phyloP scores from a whole-genome alignment of 2,329 filamentous ascomycete genomes.

The Exophiala bonariae region DNA sequence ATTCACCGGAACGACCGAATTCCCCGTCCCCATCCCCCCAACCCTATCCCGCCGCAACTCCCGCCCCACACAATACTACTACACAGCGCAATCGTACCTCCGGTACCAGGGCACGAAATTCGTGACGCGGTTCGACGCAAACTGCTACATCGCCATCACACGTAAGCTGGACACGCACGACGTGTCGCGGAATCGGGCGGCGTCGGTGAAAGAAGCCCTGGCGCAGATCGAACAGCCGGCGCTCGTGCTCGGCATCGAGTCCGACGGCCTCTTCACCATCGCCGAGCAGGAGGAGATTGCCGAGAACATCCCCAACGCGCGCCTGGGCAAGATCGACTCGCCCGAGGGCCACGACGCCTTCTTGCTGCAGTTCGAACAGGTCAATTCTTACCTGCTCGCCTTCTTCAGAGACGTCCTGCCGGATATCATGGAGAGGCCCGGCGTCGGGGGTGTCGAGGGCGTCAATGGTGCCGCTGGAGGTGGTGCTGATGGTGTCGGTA shows the following conservation, averaged over 20 bases:
- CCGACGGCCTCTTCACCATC: conserved; percentile 94
- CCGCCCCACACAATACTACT: conserved; percentile 69
- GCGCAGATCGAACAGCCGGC: conserved; percentile 83
- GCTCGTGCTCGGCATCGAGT: conserved; percentile 90
- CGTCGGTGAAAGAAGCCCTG: conserved; percentile 69
- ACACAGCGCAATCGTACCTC: conserved; percentile 95
- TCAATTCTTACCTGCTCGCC: conserved; percentile 80
- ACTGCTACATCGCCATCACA: conserved; percentile 98
- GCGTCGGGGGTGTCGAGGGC: conserved; percentile 28
- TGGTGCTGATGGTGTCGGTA: conserved; percentile 53
- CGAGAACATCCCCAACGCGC: conserved; percentile 72
- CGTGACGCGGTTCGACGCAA: conserved; percentile 93
- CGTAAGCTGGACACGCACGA: conserved; percentile 98
- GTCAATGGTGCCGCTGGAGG: conserved; percentile 37
- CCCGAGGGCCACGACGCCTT: conserved; percentile 97
- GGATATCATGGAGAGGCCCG: conserved; percentile 76
- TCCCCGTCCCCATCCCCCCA: conserved; percentile 45
- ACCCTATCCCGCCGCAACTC: conserved; percentile 28
- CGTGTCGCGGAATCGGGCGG: conserved; percentile 72
- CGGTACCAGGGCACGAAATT: conserved; percentile 97
- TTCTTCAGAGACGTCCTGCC: conserved; percentile 82
- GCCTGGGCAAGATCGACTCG: conserved; percentile 83
- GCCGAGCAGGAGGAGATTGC: conserved; percentile 94
- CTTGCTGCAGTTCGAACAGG: conserved; percentile 93
- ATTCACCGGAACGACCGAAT: conserved; percentile 64